These are phyloP conservation scores for Annona cherimola DNA, from an alignment of 164 flowering plant species.

Conservation along the genomic window DNA sequence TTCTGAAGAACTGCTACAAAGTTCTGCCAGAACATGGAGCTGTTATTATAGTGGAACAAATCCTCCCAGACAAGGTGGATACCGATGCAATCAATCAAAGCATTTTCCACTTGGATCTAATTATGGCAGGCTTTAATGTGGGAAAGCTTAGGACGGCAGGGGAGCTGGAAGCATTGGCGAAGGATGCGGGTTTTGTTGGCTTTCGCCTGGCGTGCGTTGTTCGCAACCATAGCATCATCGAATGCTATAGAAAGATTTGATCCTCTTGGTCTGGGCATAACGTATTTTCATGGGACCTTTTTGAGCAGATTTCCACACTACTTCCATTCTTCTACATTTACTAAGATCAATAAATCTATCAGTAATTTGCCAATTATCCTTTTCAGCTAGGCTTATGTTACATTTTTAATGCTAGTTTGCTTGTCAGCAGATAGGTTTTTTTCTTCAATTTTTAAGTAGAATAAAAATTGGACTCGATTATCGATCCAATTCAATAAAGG, in stretches of 20 bases:
- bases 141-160: constrained; percentile 19
- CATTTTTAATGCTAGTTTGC: too few relatives aligned
- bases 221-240: constrained; percentile 22
- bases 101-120: background rate
- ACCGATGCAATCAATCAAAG: background rate
- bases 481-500: too few relatives aligned
- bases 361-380: too few relatives aligned
- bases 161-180: constrained; percentile 20
- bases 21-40: constrained; percentile 24
- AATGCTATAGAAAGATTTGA: constrained; percentile 6
- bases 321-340: too few relatives aligned
- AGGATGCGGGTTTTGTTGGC: constrained; percentile 11
- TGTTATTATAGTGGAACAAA: constrained; percentile 17
- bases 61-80: background rate
- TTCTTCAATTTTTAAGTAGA: too few relatives aligned
- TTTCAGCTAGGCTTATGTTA: too few relatives aligned
- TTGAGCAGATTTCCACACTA: too few relatives aligned
- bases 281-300: too few relatives aligned
- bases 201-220: constrained; percentile 7
- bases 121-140: constrained; percentile 14
- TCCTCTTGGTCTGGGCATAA: too few relatives aligned
- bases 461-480: too few relatives aligned
- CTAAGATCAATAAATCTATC: too few relatives aligned
- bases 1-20: constrained; percentile 23
- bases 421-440: too few relatives aligned